Base-by-base conservation (phyloP, 176 grass and related monocot genomes). In the Lolium perenne region DNA sequence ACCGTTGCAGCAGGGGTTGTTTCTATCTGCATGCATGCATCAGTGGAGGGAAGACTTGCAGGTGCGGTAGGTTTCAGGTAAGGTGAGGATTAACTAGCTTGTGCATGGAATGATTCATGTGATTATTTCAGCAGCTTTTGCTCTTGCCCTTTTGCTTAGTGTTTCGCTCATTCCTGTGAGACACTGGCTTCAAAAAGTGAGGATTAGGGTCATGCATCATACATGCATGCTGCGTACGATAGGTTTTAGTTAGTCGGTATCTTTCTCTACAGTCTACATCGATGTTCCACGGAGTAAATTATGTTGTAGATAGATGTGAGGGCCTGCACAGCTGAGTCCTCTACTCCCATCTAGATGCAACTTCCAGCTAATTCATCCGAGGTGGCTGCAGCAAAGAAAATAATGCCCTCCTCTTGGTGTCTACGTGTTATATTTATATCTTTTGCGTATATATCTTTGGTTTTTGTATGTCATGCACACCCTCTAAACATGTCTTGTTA, bases 1-100 rank as follows among this genome's bases (percentile, higher is more conserved):
- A 81, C 77, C 81, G 49, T 72, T 82, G 82, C 86, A 87, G 85
- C 77, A 91, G 86, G 50, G 77, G 21, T 91, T 91, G 90, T 88
- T 88, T 88, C 60, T 82, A 85, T 88, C 85, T 77, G 70, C 81
- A 88, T 91, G 82, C 22, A 65, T 32, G 12, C 46, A 47, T 47
- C 8, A 88, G 87, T 62, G 86, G 81, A 50, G 69, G 16, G 82
- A 88, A 88, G 97, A 99, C 97, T 86, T 99, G 90, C 94, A 96
- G 71, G 71, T 49, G 92, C 89, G 26, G 86, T 86, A 32, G 77
- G 78, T 32, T 51, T 79, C 76, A 84, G 76, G 81, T 69, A 71
- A 87, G 64, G 63, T 51, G 29, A 82, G 62, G n/a, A 70, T 50
- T 84, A 47, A 53, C 48, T 47, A 41, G 79, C 74, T 76, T 80